These are phyloP conservation scores for Fusarium longipes DNA, from an alignment of 2,329 filamentous ascomycete species.

Conservation along the genomic window DNA sequence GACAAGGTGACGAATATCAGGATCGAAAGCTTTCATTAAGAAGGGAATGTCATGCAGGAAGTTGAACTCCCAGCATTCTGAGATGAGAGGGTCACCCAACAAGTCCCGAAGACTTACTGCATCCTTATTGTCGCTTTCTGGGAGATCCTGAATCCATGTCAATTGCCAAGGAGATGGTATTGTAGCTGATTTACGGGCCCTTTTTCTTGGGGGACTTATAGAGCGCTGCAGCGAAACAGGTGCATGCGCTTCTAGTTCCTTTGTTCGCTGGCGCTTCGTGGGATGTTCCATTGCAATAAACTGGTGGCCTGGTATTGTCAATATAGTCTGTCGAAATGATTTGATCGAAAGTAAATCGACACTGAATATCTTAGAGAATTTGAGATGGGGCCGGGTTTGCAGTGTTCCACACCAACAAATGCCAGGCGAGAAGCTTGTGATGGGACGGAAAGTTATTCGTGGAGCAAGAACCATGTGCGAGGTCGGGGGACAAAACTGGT, in stretches of 20 bases:
- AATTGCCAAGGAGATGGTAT: conserved; percentile 76
- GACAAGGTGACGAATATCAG: conserved; percentile 60
- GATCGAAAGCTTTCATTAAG: conserved; percentile 65
- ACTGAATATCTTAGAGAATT: neutral
- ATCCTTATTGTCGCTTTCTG: conserved; percentile 69
- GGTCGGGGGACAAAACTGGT: conserved; percentile 27
- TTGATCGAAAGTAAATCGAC: neutral
- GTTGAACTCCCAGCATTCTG: conserved; percentile 78
- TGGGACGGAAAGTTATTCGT: neutral
- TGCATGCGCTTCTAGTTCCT: conserved; percentile 20
- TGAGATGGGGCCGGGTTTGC: neutral
- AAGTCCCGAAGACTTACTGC: conserved; percentile 74
- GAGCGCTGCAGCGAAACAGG: conserved; percentile 51
- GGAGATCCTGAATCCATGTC: conserved; percentile 74
- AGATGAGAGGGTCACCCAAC: conserved; percentile 78
- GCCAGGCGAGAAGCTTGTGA: neutral
- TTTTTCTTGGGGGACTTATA: conserved; percentile 61
- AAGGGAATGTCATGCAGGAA: conserved; percentile 71
- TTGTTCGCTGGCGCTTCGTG: conserved; percentile 49
- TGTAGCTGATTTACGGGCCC: conserved; percentile 31
- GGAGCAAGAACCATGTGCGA: conserved; percentile 14
- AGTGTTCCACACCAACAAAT: neutral
- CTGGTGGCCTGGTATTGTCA: neutral
- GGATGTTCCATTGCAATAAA: conserved; percentile 46
- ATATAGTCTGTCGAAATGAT: neutral